Base-by-base conservation (phyloP, 495 filamentous ascomycete species). In the Penicillium paxilli region DNA sequence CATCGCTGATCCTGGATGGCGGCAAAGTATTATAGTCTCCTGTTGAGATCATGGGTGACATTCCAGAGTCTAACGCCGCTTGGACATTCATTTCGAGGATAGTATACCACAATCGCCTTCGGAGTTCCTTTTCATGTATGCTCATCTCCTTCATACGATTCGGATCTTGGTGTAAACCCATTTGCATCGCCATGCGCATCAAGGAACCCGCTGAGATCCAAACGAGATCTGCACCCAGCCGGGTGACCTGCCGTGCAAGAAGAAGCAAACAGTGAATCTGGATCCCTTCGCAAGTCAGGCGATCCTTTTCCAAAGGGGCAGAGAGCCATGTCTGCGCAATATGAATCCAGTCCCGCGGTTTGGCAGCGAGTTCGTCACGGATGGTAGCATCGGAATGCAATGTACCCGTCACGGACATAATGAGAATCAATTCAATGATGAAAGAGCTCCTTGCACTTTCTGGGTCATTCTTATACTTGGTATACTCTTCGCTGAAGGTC, bases 151-250 rank as follows among this genome's bases (percentile, higher is more conserved):
- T 70, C 8, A 82, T 62, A 51, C 70, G 48, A 42, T 71, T 69
- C 0, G 82, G 82, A 55, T 86, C 83, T 23, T 75, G 77, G 65
- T 85, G 79, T 5, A 83, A 49, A 0, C 78, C 79, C 60, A 83
- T 80, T 33, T 79, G 71, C 72, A 83, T 81, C 4, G 80, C 78
- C 51, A 64, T 77, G n/a, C 73, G 65, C 7, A 81, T 48, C 0
- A 85, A 61, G 2, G 80, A 74, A 3, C 82, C 81, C 23, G 60
- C 67, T 1, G 78, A 75, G 12, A 77, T 75, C 81, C 81, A 84
- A 1, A 77, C 69, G 1, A 81, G 55, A 51, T 84, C 78, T 7
- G 70, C 69, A 4, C 77, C 76, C 4, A 82, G 57, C 2, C 67
- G 69, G 48, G 65, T 69, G 5, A 77, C 65, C 49, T 82, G 74